These are phyloP conservation scores for Paraphoma chrysanthemicola DNA, from an alignment of 2,329 filamentous ascomycete species.

Conservation along the genomic window DNA sequence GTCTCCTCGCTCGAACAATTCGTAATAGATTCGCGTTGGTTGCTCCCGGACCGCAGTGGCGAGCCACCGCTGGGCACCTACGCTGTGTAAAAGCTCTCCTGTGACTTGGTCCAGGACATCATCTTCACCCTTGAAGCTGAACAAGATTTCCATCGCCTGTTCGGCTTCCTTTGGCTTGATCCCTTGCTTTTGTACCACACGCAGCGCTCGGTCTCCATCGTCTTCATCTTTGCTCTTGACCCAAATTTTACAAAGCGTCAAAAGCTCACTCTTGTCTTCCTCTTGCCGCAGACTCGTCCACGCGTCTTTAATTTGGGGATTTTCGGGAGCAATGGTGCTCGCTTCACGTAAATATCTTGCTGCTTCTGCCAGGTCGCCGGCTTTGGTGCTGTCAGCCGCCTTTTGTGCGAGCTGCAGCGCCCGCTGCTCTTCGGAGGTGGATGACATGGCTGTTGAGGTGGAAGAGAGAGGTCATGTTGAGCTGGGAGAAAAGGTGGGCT, in stretches of 20 bases:
- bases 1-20: conserved; percentile 54
- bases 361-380: conserved; percentile 48
- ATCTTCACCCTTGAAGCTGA: conserved; percentile 51
- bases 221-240: conserved; percentile 44
- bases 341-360: conserved; percentile 54
- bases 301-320: conserved; percentile 49
- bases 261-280: conserved; percentile 43
- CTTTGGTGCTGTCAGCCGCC: conserved; percentile 33
- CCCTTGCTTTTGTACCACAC: conserved; percentile 31
- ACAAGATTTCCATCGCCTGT: conserved; percentile 51
- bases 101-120: conserved; percentile 51
- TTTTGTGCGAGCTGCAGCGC: conserved; percentile 40
- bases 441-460: conserved; percentile 31
- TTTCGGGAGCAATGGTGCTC: conserved; percentile 51
- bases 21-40: conserved; percentile 53
- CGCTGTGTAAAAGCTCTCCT: conserved; percentile 43
- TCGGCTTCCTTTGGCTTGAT: conserved; percentile 49
- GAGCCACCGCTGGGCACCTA: conserved; percentile 50
- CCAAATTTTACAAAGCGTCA: conserved; percentile 45
- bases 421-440: conserved; percentile 35
- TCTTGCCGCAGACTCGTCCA: conserved; percentile 51
- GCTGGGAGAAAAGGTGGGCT: conserved; percentile 16
- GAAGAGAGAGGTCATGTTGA: conserved; percentile 22
- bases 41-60: conserved; percentile 45
- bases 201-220: conserved; percentile 50